Base-by-base conservation (phyloP, 768 basidiomycete species). In the Lactarius akahatsu region DNA sequence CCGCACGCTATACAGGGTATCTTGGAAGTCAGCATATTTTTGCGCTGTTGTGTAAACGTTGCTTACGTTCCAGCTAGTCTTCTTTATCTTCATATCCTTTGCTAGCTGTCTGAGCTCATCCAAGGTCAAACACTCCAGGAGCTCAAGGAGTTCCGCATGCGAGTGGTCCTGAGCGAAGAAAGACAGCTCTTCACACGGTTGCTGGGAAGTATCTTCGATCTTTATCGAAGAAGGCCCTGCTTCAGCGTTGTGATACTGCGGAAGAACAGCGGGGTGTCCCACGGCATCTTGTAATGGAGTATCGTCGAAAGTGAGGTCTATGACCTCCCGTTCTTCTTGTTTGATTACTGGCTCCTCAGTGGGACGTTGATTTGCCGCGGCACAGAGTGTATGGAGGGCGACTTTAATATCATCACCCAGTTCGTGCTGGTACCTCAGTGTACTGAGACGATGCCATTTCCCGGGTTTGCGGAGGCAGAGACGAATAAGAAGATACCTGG, bases 401-500 rank as follows among this genome's bases (percentile, higher is more conserved):
- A 72, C 67, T 2, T 74, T 68, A 26, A 86, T 74, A 16, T 70
- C 57, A 57, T 75, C 70, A 62, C 81, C 80, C 75, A 88, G 65
- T 72, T 82, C 80, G 8, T 61, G 54, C 59, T 73, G 71, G 62
- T 83, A 84, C 64, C 76, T 80, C 26, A 89, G 75, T 2, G 76
- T 68, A 47, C 75, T 74, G 6, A 82, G 76, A 3, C 84, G 81
- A 65, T 85, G 81, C 78, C 86, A 87, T 69, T 80, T 79, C 64
- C 79, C 80, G 34, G 78, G 78, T 69, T 86, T 86, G 59, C 89
- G 83, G 9, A 89, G 78, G n/a, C 85, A 78, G 10, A 91, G 77
- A 26, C 87, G 83, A 20, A 85, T 80, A 67, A 89, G 80, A 18
- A 91, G 82, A 73, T 88, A 90, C 32, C 82, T 79, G 3, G 87